phyloP scores from a whole-genome alignment of 192 early-diverging fungal species.

The Borealophlyctis nickersoniae region DNA sequence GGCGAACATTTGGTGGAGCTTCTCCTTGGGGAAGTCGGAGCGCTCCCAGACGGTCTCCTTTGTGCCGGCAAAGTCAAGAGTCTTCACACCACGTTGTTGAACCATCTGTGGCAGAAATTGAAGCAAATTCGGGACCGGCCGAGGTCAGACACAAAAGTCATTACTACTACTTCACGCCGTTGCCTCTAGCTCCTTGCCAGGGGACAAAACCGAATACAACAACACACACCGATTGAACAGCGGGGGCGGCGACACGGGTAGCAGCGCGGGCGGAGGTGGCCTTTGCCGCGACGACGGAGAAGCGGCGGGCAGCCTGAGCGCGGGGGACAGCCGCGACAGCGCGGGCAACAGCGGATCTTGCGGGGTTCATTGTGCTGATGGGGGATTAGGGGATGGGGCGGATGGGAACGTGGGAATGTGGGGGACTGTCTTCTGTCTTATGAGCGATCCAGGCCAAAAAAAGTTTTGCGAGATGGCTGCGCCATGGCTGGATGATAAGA shows the following conservation, averaged over 20 bases:
- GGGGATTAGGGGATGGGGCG: not conserved
- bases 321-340: constrained; percentile 2
- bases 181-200: not conserved
- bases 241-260: constrained; percentile 1
- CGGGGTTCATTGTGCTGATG: constrained; percentile 22
- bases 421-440: too few species aligned
- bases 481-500: too few species aligned
- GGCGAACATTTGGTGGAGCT: constrained; percentile 85
- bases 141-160: not conserved
- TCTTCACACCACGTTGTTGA: constrained; percentile 74
- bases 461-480: too few species aligned
- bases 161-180: not conserved
- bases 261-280: not conserved
- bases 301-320: not conserved
- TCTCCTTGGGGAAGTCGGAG: constrained; percentile 87
- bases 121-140: not conserved
- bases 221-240: not conserved
- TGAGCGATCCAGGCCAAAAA: too few species aligned
- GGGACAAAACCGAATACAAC: not conserved
- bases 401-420: not conserved
- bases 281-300: constrained; percentile 6
- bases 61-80: constrained; percentile 90
- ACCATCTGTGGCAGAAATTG: constrained; percentile 3
- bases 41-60: constrained; percentile 93
- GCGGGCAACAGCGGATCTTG: constrained; percentile 7